These are phyloP conservation scores for Coccinonectria pachysandricola DNA, from an alignment of 2,329 filamentous ascomycete species.

Conservation along the genomic window DNA sequence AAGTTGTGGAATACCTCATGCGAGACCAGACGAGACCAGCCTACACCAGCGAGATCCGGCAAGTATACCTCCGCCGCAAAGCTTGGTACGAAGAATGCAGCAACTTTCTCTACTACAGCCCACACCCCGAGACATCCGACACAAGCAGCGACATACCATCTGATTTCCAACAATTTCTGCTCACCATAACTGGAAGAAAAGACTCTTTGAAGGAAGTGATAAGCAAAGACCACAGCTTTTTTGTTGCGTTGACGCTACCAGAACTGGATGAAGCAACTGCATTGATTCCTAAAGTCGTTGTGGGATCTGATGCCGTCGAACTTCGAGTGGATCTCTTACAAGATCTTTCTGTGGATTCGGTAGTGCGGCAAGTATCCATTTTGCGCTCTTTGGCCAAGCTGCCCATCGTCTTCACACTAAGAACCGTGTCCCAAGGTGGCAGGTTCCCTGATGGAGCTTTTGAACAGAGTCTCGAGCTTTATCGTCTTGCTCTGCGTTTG, in stretches of 20 bases:
- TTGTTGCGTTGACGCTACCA: slow-evolving; percentile 81
- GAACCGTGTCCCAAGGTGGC: slow-evolving; percentile 78
- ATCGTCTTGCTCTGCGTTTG: slow-evolving; percentile 67
- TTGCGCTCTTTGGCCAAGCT: slow-evolving; percentile 61
- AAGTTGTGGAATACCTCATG: slow-evolving; percentile 80
- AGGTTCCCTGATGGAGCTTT: slow-evolving; percentile 70
- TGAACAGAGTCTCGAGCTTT: slow-evolving; percentile 63
- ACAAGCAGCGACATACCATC: slow-evolving; percentile 18
- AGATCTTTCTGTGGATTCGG: slow-evolving; percentile 64
- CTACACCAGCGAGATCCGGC: slow-evolving; percentile 85
- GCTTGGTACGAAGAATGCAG: slow-evolving; percentile 89
- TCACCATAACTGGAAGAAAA: slow-evolving; percentile 26
- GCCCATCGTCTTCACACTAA: slow-evolving; percentile 86
- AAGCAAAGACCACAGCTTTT: slow-evolving; percentile 68
- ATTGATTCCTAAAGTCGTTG: slow-evolving; percentile 59
- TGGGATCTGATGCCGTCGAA: slow-evolving; percentile 89
- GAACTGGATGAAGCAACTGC: slow-evolving; percentile 54
- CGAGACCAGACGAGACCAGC: slow-evolving; percentile 85
- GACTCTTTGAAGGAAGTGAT: slow-evolving; percentile 36
- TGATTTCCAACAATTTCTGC: slow-evolving; percentile 29
- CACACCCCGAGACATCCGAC: slow-evolving; percentile 35
- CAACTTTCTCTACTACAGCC: slow-evolving; percentile 88
- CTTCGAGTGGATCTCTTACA: slow-evolving; percentile 83
- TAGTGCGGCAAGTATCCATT: slow-evolving; percentile 71
- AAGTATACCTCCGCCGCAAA: slow-evolving; percentile 80